Evolutionary conservation across 495 filamentous ascomycete genomes (phyloP), one percentile per base, ranked within the genome.

Genomic region (Pyrenula aspistea): DNA sequence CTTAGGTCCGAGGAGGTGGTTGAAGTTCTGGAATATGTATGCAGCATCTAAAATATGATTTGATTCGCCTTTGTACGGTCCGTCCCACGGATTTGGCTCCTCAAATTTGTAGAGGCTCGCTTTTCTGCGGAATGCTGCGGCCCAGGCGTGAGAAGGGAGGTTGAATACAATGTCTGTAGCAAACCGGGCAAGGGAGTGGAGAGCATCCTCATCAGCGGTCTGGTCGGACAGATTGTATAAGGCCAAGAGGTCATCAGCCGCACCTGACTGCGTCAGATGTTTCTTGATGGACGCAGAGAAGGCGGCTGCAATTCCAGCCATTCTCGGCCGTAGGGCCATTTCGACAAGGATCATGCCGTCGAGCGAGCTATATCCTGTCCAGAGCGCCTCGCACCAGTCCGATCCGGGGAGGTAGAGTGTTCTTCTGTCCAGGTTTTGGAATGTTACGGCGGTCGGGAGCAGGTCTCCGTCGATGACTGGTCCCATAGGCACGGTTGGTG

Each of bases 81-180:
- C 75, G 11, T 76, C 69, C 71, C 73, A 79, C 0, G 75, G 75
- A 58, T 77, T 77, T 0, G 64, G 65, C 48, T 73, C 71, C 55
- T 77, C 74, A 65, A 78, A 77, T 42, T 77, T 68, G 62, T 77
- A 77, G 8, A 75, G 65, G 55, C 73, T 72, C 15, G 71, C 61
- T 25, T 68, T 72, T 1, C 72, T 65, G 12, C 60, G 63, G 70
- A 68, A 73, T 20, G 64, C 68, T 47, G 57, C 53, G 2, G 71
- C 67, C 22, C 66, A 66, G 4, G 64, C 59, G 23, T 74, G 48
- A 0, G 67, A 63, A 0, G 75, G 68, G 1, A 69, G 67, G 57
- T 69, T 65, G 63, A 72, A 76, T 3, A 49, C 56, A 10, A 74
- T 68, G 48, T 77, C 73, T 12, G 66, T 70, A 19, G 65, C 58